Evolutionary conservation across 331 rosid genomes (phyloP), one percentile per base, ranked within the genome.

Genomic region (Quercus tomentella): DNA sequence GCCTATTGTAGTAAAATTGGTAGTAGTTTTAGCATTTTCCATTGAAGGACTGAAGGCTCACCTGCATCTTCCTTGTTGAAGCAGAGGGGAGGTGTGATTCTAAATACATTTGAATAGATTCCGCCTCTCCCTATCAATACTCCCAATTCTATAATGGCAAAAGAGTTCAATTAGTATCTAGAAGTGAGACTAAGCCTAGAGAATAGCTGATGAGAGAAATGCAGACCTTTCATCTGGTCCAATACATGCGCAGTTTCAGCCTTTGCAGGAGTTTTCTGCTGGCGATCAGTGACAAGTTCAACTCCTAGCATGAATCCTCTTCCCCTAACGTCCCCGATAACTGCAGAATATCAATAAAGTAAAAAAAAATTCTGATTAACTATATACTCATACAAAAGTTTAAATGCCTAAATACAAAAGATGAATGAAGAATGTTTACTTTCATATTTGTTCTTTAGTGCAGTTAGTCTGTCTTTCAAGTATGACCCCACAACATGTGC

Each of bases 1-100:
- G 54, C 18, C 54, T 11, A 10, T 49, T 49, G 54, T 49, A 49
- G 54, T 49, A 49, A 49, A 49, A 3, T 49, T 49, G 54, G 54
- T 4, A 14, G 54, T 3, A 49, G 54, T 49, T 49, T 49, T 49
- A 14, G 17, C 54, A 49, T 49, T 49, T 49, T 49, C 18, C 54
- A 12, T 49, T 49, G 17, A 60, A 61, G 68, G 57, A 62, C 22
- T 73, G 31, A 72, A 78, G n/a, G 57, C 60, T 30, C 54, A 92
- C 99, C 99, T 80, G 99, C 97, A 86, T 93, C 99, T 76, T 92
- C 92, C 83, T 88, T 91, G 23, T 87, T 89, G 92, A 95, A 88
- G 81, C 99, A 93, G 58, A 95, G 78, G 9, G 99, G 98, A 75
- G 99, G 99, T 51, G 98, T 95, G 56, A 95, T 88, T 86, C 99